A percentile compares a stretch with the other conserved stretches of the same genome.
phyloP scores from a whole-genome alignment of 192 early-diverging fungal genomes.

The Dimargaris cristalligena region DNA sequence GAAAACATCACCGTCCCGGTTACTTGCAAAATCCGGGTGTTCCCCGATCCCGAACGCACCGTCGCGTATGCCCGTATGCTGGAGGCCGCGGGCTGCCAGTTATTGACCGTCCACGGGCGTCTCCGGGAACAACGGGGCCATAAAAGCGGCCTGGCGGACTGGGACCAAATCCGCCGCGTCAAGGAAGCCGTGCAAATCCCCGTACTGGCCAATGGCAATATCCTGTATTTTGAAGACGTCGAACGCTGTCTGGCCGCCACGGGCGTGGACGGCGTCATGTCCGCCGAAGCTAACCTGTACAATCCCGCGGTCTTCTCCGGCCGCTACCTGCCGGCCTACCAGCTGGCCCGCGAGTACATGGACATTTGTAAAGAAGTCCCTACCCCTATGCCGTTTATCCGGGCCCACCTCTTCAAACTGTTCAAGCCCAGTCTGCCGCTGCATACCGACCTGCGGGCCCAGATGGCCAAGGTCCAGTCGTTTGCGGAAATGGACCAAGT shows the following conservation, averaged over 20 bases:
- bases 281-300: conserved; percentile 67
- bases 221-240: conserved; percentile 82
- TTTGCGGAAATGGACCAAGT: conserved; percentile 42
- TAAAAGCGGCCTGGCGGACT: conserved; percentile 89
- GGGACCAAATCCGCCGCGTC: conserved; percentile 77
- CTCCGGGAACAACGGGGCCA: conserved; percentile 93
- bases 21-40: conserved; percentile 92
- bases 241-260: conserved; percentile 67
- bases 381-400: conserved; percentile 49
- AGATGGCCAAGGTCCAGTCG: conserved; percentile 38
- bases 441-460: conserved; percentile 64
- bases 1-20: conserved; percentile 71
- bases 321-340: conserved; percentile 46
- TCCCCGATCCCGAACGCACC: conserved; percentile 75
- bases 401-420: conserved; percentile 88
- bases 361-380: conserved; percentile 53
- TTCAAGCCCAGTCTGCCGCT: conserved; percentile 55
- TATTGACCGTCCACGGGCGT: conserved; percentile 90
- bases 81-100: conserved; percentile 78
- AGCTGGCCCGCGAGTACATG: conserved; percentile 76
- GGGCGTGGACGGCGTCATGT: conserved; percentile 88
- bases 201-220: conserved; percentile 97
- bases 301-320: conserved; percentile 79
- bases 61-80: conserved; percentile 90
- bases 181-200: conserved; percentile 73